Evolutionary conservation across 352 stramenopile species (phyloP).

Genomic region (Albugo candida): DNA sequence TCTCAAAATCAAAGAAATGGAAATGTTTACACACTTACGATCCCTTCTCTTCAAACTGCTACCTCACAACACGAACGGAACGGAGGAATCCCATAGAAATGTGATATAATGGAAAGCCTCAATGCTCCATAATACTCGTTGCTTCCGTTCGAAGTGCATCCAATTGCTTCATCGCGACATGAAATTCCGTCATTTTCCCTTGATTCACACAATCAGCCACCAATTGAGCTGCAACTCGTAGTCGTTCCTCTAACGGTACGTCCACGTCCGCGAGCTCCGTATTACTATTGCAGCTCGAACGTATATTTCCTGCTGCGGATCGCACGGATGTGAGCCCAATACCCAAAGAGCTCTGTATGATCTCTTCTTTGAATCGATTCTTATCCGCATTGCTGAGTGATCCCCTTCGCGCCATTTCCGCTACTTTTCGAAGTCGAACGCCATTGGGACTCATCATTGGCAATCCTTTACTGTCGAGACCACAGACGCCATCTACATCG

Average conservation of each 20-base stretch:
- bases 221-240: slow-evolving; percentile 36
- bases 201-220: slow-evolving; percentile 59
- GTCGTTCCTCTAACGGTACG: slow-evolving; percentile 31
- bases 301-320: slow-evolving; percentile 7
- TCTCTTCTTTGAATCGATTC: slow-evolving; percentile 67
- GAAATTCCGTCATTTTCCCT: slow-evolving; percentile 62
- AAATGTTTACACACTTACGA: no score
- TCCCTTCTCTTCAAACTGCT: no score
- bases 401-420: slow-evolving; percentile 50
- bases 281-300: neutral
- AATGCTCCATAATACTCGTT: slow-evolving; percentile 36
- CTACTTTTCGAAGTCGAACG: slow-evolving; percentile 49
- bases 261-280: neutral
- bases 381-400: slow-evolving; percentile 70
- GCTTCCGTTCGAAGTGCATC: slow-evolving; percentile 61
- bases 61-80: no score
- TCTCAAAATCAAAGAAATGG: no score
- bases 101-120: no score
- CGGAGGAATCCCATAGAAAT: no score
- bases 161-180: slow-evolving; percentile 62
- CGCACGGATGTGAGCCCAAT: slow-evolving; percentile 17
- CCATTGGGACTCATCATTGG: slow-evolving; percentile 76
- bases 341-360: slow-evolving; percentile 68
- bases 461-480: slow-evolving; percentile 34
- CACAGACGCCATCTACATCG: slow-evolving; percentile 8